A percentile compares a stretch with the other conserved stretches of the same genome.
phyloP scores from a whole-genome alignment of 176 grass and related monocot species.

The Eleusine indica region DNA sequence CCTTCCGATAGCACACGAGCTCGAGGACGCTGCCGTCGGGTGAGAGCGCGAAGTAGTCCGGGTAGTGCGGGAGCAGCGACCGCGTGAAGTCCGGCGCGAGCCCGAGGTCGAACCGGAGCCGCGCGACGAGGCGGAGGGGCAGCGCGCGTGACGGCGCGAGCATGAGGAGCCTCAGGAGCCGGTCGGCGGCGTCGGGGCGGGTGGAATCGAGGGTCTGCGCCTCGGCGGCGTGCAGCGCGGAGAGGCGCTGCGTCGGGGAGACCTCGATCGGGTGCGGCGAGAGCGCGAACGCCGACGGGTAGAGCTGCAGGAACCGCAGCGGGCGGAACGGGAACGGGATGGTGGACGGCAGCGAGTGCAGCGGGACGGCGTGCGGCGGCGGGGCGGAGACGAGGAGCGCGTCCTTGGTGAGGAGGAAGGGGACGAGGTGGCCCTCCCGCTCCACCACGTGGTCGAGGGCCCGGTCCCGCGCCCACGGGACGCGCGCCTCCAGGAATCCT shows the following conservation, averaged over 20 bases:
- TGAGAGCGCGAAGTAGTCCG: conserved; percentile 82
- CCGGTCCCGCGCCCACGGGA: conserved; percentile 69
- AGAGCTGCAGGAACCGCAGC: conserved; percentile 76
- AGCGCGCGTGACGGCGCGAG: conserved; percentile 59
- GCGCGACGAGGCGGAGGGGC: conserved; percentile 65
- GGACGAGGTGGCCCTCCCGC: conserved; percentile 78
- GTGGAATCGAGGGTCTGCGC: conserved; percentile 42
- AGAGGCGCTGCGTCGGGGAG: conserved; percentile 56
- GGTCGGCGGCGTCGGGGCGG: conserved; percentile 58
- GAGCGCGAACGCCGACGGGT: conserved; percentile 69
- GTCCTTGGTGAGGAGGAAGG: conserved; percentile 86
- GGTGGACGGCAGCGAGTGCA: conserved; percentile 62
- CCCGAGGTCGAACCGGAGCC: conserved; percentile 78
- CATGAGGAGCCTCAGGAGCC: conserved; percentile 88
- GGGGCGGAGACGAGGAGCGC: conserved; percentile 58
- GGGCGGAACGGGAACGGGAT: conserved; percentile 78
- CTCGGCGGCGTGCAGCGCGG: conserved; percentile 66
- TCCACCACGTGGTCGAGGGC: conserved; percentile 91
- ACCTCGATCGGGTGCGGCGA: conserved; percentile 54
- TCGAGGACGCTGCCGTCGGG: conserved; percentile 60
- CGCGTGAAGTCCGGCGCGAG: conserved; percentile 67
- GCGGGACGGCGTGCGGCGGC: conserved; percentile 57
- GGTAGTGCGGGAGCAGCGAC: conserved; percentile 71
- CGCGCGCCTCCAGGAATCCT: conserved; percentile 58
- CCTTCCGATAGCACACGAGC: conserved; percentile 83